phyloP scores from a whole-genome alignment of 73 alveolate genomes.

The Uronychia setigera region DNA sequence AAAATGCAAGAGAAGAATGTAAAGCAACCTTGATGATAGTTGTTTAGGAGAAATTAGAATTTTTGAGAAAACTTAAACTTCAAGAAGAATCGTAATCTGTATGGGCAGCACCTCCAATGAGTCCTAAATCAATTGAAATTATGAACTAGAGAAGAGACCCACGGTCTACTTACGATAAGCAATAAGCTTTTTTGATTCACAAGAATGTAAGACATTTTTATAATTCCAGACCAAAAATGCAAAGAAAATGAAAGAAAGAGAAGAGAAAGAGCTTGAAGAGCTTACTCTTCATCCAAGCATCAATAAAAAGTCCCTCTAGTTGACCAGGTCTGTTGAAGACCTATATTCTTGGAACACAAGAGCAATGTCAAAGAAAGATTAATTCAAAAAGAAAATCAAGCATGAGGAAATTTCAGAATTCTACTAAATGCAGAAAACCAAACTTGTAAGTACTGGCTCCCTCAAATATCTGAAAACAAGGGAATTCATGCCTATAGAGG shows the following conservation, averaged over 20 bases:
- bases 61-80: too few relatives aligned
- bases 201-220: background rate
- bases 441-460: background rate
- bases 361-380: background rate
- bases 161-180: background rate
- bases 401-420: background rate
- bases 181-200: background rate
- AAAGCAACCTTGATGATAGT: too few relatives aligned
- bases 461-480: background rate
- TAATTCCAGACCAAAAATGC: background rate
- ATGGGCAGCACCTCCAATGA: constrained; percentile 4
- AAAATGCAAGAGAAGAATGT: too few relatives aligned
- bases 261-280: background rate
- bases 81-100: too few relatives aligned
- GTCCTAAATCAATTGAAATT: background rate
- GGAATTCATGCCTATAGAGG: background rate
- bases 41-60: too few relatives aligned
- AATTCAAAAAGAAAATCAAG: background rate
- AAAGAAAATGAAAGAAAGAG: background rate
- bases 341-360: background rate
- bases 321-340: background rate
- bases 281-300: background rate
- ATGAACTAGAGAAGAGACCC: background rate
- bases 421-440: background rate
- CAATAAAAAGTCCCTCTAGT: background rate